Evolutionary conservation across 164 flowering plant genomes (phyloP), one percentile per base, ranked within the genome.

Genomic region (Akebia trifoliata): DNA sequence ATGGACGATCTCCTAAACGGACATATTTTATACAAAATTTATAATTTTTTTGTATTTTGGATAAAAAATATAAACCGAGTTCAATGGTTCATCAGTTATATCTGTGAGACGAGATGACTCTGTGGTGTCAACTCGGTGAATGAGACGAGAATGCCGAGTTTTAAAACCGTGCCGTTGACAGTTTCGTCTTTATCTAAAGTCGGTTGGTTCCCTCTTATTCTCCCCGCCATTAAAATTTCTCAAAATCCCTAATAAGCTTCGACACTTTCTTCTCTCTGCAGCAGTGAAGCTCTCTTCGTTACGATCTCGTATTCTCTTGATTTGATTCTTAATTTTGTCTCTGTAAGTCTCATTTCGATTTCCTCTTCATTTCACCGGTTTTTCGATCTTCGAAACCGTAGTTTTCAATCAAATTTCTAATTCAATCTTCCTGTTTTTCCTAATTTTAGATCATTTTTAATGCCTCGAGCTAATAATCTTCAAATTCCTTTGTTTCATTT

Each of bases 201-300:
- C 36, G 49, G 49, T 56, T 42, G 32, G 14, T 38, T 42, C 60
- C 36, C 6, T 30, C 14, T 10, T 56, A 26, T 0, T 45, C 43
- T 54, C 60, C 48, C 60, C 59, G 49, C 59, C 60, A 56, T 56
- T 43, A 38, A 42, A 56, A 40, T 28, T 49, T 42, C 48, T 40
- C 32, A 1, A 35, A 52, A 52, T 11, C 56, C 56, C 42, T 52
- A 52, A 35, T 25, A 48, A 26, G 6, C 20, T 48, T 28, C n/a
- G 15, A 48, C 20, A 6, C 18, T 2, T 26, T 48, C 32, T 10
- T 2, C 3, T 26, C 51, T 26, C 34, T 14, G 34, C 51, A 48
- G 31, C 15, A 40, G 17, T n/a, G n/a, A n/a, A n/a, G n/a, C n/a
- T n/a, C n/a, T n/a, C n/a, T n/a, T n/a, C n/a, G n/a, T n/a, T n/a